Evolutionary conservation across 495 filamentous ascomycete species (phyloP), one percentile per base, ranked within the genome.

Genomic region (Sordaria brevicollis): DNA sequence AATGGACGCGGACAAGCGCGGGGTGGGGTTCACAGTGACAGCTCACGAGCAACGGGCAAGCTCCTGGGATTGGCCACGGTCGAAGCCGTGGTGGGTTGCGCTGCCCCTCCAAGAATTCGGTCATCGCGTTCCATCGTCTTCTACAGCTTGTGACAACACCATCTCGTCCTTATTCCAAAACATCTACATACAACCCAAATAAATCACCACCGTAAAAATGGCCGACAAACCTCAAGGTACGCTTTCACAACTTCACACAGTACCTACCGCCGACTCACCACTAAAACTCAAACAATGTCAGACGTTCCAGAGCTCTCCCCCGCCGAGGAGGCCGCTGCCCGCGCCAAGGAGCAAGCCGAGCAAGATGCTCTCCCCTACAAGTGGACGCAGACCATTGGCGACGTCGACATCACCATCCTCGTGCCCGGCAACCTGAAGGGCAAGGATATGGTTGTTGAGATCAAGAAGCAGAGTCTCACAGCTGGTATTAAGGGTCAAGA

Each of bases 331-430:
- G 88, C 88, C 38, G 90, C 89, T 35, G 87, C 89, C 76, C 89
- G 89, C 76, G 89, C 87, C 69, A 89, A 90, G 77, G 93, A 99
- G 80, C 86, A 85, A 35, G 91, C 89, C 37, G 95, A 98, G 80
- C 95, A 99, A 83, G 92, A 91, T 25, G 86, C 89, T 49, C 89
- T 99, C 10, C 95, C 95, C 4, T 99, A 99, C 89, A 93, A 95
- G 82, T 99, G 95, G 95, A 92, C 87, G 2, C 95, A 99, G 80
- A 93, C 90, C n/a, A 97, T 99, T 80, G 84, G 86, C 71, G 96
- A 98, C 73, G 81, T 97, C 72, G 94, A 98, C 75, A 81, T 99
- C 71, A 90, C 86, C 35, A 81, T 94, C 67, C 75, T 77, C 57
- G 88, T 99, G 3, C 88, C 94, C 2, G 89, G 84, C 25, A 95